These are phyloP conservation scores for Lactarius quietus DNA, from an alignment of 768 basidiomycete species.

Conservation along the genomic window DNA sequence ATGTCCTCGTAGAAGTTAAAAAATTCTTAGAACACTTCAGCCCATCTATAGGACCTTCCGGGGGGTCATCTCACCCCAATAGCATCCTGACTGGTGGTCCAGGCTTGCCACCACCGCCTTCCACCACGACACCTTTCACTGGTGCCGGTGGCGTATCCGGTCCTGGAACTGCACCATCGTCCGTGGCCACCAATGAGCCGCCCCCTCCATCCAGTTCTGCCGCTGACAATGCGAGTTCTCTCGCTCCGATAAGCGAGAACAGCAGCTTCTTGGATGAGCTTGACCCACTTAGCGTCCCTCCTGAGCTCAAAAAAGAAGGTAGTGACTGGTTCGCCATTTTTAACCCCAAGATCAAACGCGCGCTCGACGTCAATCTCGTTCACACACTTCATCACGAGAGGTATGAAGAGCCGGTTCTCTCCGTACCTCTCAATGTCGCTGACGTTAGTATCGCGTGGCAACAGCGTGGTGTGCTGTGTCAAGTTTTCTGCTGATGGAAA, in stretches of 20 bases:
- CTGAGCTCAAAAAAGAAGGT: constrained; percentile 69
- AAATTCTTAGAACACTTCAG: constrained; percentile 23
- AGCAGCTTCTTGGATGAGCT: constrained; percentile 46
- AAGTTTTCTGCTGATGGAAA: constrained; percentile 94
- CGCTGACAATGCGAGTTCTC: constrained; percentile 10
- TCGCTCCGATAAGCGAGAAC: constrained; percentile 26
- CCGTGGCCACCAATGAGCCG: constrained; percentile 9
- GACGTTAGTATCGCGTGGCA: constrained; percentile 2
- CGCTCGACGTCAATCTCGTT: constrained; percentile 73
- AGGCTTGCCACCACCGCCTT: constrained; percentile 26
- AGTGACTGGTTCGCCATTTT: constrained; percentile 88
- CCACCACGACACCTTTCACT: constrained; percentile 25
- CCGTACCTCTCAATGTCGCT: constrained; percentile 2
- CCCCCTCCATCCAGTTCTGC: neutral
- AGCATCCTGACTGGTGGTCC: constrained; percentile 24
- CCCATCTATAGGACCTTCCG: constrained; percentile 24
- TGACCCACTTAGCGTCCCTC: constrained; percentile 43
- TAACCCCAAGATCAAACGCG: constrained; percentile 74
- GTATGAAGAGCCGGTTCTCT: constrained; percentile 39
- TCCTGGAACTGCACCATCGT: constrained; percentile 21
- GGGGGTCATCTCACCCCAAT: constrained; percentile 18
- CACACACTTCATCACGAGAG: constrained; percentile 92
- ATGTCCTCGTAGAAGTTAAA: constrained; percentile 13
- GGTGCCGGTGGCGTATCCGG: constrained; percentile 19
- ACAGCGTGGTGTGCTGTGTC: constrained; percentile 83